phyloP scores from a whole-genome alignment of 169 alveolate genomes.

The Cryptosporidium sp. region DNA sequence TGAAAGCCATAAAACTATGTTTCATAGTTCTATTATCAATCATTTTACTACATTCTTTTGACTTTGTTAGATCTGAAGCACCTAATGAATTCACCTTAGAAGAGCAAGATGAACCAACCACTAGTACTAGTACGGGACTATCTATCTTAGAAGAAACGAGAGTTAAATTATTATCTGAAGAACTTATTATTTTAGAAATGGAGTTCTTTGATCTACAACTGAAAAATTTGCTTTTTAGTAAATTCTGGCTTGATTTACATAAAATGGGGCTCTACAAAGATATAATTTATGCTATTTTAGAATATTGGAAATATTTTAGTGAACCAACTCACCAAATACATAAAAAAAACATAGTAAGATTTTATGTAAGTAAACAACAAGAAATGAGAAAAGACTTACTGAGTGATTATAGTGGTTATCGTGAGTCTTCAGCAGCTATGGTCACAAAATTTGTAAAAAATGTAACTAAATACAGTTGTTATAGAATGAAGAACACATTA shows the following conservation, averaged over 20 bases:
- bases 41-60: not conserved
- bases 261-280: not conserved
- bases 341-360: not conserved
- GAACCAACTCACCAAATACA: not conserved
- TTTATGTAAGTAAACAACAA: not conserved
- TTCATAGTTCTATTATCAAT: too few relatives aligned
- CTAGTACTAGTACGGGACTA: not conserved
- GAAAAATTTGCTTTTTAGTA: not conserved
- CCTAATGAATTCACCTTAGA: not conserved
- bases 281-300: not conserved
- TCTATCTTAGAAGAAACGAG: not conserved
- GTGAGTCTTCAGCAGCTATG: not conserved
- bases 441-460: not conserved
- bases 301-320: not conserved
- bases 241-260: not conserved
- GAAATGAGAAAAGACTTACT: not conserved
- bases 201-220: not conserved
- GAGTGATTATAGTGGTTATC: not conserved
- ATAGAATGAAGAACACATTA: not conserved
- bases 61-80: not conserved
- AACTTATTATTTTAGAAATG: not conserved
- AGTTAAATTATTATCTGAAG: not conserved
- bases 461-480: not conserved
- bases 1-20: not conserved
- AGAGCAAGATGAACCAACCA: not conserved